Percentiles rank a stretch among this genome's conserved stretches.
Evolutionary conservation across 768 basidiomycete species (phyloP).

Genomic region (Suillus variegatus): DNA sequence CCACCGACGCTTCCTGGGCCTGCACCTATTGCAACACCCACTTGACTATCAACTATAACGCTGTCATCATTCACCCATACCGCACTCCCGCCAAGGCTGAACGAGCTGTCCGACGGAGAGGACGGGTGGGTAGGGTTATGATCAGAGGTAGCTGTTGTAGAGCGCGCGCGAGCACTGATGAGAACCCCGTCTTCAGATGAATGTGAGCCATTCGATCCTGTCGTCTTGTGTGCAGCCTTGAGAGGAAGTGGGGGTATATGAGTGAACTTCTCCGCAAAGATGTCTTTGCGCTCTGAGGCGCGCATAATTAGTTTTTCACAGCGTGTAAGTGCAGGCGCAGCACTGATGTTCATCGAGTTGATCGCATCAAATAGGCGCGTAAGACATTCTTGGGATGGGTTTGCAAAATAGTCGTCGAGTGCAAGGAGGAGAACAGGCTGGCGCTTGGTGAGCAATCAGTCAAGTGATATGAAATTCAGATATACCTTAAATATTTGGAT

Average conservation of each 20-base stretch:
- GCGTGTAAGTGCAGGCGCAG: slow-evolving; percentile 74
- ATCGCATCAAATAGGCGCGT: slow-evolving; percentile 90
- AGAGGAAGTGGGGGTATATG: slow-evolving; percentile 15
- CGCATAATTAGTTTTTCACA: slow-evolving; percentile 90
- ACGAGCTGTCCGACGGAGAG: slow-evolving; percentile 72
- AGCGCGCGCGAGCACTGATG: slow-evolving; percentile 41
- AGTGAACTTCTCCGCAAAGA: slow-evolving; percentile 83
- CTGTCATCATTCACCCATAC: slow-evolving; percentile 86
- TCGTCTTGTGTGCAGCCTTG: slow-evolving; percentile 45
- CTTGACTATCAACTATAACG: slow-evolving; percentile 46
- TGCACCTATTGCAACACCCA: slow-evolving; percentile 42
- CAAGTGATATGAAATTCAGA: slow-evolving; percentile 8
- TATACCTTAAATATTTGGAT: slow-evolving; percentile 94
- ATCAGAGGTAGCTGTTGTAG: slow-evolving; percentile 36
- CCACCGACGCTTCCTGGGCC: slow-evolving; percentile 42
- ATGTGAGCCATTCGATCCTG: slow-evolving; percentile 61
- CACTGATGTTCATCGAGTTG: slow-evolving; percentile 87
- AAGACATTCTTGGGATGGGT: slow-evolving; percentile 89
- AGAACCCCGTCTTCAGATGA: slow-evolving; percentile 71
- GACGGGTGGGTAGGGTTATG: slow-evolving; percentile 37
- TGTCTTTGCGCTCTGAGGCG: slow-evolving; percentile 86
- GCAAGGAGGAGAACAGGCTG: slow-evolving; percentile 93
- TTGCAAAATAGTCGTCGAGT: slow-evolving; percentile 90
- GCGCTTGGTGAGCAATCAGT: slow-evolving; percentile 11
- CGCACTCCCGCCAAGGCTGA: slow-evolving; percentile 76